These are phyloP conservation scores for Heritiera littoralis DNA, from an alignment of 345 rosid genomes.

Conservation along the genomic window DNA sequence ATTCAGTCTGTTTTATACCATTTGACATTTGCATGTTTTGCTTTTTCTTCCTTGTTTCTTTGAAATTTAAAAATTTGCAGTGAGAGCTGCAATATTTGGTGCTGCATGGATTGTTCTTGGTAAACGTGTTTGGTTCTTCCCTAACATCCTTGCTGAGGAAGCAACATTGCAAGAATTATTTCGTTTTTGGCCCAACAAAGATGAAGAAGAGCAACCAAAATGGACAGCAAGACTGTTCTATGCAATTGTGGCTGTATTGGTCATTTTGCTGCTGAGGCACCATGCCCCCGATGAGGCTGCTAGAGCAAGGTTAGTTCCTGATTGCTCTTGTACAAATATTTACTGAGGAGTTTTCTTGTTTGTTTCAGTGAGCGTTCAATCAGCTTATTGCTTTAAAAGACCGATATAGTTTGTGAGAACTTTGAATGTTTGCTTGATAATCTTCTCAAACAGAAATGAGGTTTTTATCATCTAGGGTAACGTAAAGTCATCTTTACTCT, in stretches of 20 bases:
- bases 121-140: constrained; percentile 94
- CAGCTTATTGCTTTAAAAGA: not conserved
- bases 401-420: not conserved
- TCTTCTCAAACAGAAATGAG: not conserved
- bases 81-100: constrained; percentile 85
- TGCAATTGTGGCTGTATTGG: constrained; percentile 70
- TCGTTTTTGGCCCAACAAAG: constrained; percentile 97
- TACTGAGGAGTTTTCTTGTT: too few species aligned
- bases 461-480: not conserved
- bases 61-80: constrained; percentile 43
- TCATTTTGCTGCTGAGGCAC: constrained; percentile 82
- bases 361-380: not conserved
- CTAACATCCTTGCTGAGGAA: constrained; percentile 99
- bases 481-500: not conserved
- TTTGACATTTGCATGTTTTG: constrained; percentile 6
- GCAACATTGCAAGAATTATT: constrained; percentile 91
- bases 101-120: constrained; percentile 73
- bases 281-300: constrained; percentile 99
- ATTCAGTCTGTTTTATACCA: not conserved
- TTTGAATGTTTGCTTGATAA: not conserved
- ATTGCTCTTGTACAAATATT: not conserved
- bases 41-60: not conserved
- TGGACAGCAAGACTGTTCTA: constrained; percentile 98
- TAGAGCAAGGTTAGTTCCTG: constrained; percentile 75
- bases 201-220: constrained; percentile 94